Percentiles rank a stretch among this genome's conserved stretches.
Conservation (phyloP, 2,329 filamentous ascomycete species). For the Aureobasidium sp. region DNA sequence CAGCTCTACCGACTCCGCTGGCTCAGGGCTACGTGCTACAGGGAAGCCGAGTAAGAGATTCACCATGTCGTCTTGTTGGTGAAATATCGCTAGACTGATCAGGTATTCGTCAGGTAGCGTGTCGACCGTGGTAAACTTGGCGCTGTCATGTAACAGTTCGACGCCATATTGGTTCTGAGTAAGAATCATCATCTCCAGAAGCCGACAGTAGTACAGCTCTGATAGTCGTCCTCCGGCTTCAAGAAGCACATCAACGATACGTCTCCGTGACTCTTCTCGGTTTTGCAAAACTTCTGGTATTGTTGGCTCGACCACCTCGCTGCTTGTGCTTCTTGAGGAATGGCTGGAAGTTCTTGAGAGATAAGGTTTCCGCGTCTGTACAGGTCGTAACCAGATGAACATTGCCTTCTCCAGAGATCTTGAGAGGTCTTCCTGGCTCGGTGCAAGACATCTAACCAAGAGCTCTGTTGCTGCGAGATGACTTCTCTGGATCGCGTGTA, state of each 20-base stretch:
- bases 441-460: background rate
- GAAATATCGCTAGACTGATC: slow-evolving; percentile 6
- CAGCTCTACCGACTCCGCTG: background rate
- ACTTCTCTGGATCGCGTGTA: background rate
- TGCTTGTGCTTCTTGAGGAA: background rate
- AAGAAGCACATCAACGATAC: slow-evolving; percentile 1
- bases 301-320: background rate
- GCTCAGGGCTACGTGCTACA: background rate
- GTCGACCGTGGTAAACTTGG: background rate
- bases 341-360: background rate
- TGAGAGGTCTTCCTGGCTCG: background rate
- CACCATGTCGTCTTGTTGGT: slow-evolving; percentile 7
- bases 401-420: slow-evolving; percentile 1
- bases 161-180: background rate
- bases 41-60: background rate
- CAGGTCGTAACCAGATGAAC: slow-evolving; percentile 6
- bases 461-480: slow-evolving; percentile 4
- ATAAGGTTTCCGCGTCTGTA: background rate
- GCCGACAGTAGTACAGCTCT: slow-evolving; percentile 7
- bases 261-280: background rate
- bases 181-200: slow-evolving; percentile 12
- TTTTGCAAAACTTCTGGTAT: background rate
- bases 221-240: slow-evolving; percentile 4
- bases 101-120: background rate
- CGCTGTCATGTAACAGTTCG: background rate